phyloP scores from a whole-genome alignment of 2,329 filamentous ascomycete species.

The Aspergillus thermomutatus region DNA sequence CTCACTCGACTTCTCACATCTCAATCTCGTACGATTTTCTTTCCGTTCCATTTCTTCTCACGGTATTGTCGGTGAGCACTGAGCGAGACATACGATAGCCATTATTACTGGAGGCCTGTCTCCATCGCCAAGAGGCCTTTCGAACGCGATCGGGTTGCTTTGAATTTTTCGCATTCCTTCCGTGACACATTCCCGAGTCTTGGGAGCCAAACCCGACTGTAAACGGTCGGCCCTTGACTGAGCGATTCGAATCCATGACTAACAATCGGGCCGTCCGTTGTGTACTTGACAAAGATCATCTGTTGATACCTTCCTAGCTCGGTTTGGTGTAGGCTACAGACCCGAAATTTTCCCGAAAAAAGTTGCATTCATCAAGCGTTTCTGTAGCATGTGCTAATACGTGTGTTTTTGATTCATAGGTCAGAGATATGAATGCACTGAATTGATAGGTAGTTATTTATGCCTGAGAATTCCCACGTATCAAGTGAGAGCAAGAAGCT shows the following conservation, averaged over 20 bases:
- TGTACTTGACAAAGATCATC: background rate
- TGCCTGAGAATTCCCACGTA: background rate
- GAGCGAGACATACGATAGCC: background rate
- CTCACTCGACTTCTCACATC: background rate
- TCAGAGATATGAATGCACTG: background rate
- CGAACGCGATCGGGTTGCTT: too few relatives aligned
- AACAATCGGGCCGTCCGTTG: slow-evolving; percentile 4
- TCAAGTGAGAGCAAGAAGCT: background rate
- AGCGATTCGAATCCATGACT: background rate
- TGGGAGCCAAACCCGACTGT: slow-evolving; percentile 8
- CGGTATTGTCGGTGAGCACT: background rate
- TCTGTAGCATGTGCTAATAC: background rate
- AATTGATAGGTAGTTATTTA: background rate
- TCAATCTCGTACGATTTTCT: background rate
- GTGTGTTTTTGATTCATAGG: background rate
- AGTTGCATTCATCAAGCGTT: background rate
- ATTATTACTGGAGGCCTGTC: background rate
- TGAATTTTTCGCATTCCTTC: too few relatives aligned
- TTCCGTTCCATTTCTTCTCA: background rate
- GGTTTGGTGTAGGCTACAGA: background rate
- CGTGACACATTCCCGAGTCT: background rate
- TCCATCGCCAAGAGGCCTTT: background rate
- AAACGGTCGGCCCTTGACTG: background rate
- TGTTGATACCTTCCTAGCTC: background rate
- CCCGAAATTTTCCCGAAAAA: background rate